Percentiles rank a stretch among this genome's conserved stretches.
Conservation (phyloP, 2,329 filamentous ascomycete genomes). For the Epichloe festucae region DNA sequence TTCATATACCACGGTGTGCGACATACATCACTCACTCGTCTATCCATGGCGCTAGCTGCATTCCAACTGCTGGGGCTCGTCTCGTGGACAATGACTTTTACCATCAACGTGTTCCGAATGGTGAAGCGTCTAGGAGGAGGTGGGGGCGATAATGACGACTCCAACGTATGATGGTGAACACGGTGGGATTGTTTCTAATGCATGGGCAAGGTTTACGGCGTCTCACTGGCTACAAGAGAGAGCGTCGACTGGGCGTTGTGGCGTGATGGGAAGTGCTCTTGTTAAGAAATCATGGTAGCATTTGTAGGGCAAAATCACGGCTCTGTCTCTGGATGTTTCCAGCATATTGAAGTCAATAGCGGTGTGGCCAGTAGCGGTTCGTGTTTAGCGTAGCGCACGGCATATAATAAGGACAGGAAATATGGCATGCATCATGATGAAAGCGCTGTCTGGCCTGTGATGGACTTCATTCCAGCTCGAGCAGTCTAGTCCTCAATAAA, state of each 20-base stretch:
- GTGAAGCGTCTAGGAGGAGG: constrained; percentile 47
- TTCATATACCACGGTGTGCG: constrained; percentile 45
- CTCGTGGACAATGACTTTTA: constrained; percentile 84
- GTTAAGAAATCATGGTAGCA: neutral
- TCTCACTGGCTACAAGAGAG: neutral
- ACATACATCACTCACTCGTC: constrained; percentile 32
- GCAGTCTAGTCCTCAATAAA: too few relatives aligned
- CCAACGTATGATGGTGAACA: neutral
- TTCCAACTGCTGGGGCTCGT: constrained; percentile 71
- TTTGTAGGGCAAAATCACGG: neutral
- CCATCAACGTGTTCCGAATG: constrained; percentile 66
- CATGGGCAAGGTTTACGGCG: neutral
- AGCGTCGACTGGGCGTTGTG: neutral
- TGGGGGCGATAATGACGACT: constrained; percentile 21
- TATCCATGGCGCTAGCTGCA: constrained; percentile 56
- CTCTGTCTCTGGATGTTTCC: too few relatives aligned
- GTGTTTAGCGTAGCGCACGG: too few relatives aligned
- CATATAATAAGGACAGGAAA: too few relatives aligned
- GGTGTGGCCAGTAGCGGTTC: too few relatives aligned
- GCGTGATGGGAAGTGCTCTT: neutral
- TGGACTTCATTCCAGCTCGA: too few relatives aligned
- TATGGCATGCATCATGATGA: too few relatives aligned
- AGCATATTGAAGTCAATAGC: too few relatives aligned
- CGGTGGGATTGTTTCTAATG: neutral
- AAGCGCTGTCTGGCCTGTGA: too few relatives aligned